phyloP scores from a whole-genome alignment of 2,329 filamentous ascomycete species.

The Colletotrichum orbiculare region DNA sequence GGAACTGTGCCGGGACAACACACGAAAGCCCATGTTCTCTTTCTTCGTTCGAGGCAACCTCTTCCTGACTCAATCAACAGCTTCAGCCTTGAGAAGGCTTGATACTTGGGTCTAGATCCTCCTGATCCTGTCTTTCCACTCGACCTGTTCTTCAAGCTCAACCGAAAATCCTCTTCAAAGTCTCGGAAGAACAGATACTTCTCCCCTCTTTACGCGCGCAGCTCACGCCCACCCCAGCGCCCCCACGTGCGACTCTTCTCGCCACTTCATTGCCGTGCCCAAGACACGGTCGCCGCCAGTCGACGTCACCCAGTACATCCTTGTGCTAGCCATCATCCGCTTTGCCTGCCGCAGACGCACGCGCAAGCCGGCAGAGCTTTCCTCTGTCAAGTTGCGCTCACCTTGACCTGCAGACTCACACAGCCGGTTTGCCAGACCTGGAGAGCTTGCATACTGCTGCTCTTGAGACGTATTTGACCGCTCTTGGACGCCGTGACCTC shows the following conservation, averaged over 20 bases:
- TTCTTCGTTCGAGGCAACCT: conserved; percentile 8
- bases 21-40: conserved; percentile 10
- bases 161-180: neutral
- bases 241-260: conserved; percentile 28
- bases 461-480: conserved; percentile 3
- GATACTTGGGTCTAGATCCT: neutral
- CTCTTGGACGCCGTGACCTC: conserved; percentile 27
- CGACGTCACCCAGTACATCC: conserved; percentile 34
- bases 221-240: conserved; percentile 12
- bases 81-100: conserved; percentile 7
- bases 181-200: neutral
- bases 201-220: conserved; percentile 16
- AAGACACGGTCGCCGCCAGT: conserved; percentile 12
- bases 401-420: conserved; percentile 23
- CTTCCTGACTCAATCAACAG: conserved; percentile 29
- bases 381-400: conserved; percentile 21
- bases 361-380: conserved; percentile 21
- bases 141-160: neutral
- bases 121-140: neutral
- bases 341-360: conserved; percentile 23
- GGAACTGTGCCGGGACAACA: conserved; percentile 2
- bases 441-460: conserved; percentile 12
- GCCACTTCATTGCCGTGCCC: conserved; percentile 13
- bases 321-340: conserved; percentile 20
- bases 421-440: conserved; percentile 12